Conservation (phyloP, 768 basidiomycete species). For the Mycena chlorophos region DNA sequence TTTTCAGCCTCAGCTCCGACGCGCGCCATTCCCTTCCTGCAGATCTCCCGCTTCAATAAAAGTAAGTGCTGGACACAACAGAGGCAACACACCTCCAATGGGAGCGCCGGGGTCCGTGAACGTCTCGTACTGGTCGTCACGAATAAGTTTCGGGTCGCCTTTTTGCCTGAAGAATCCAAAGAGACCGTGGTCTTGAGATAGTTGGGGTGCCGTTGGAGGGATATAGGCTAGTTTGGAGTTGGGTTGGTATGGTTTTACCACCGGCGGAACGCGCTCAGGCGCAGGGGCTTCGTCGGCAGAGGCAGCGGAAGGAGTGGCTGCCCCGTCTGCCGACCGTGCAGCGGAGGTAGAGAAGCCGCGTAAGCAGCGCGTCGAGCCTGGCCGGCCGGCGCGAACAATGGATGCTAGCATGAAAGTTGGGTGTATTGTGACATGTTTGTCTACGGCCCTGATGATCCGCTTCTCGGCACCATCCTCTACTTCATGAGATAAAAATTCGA, state of each 20-base stretch:
- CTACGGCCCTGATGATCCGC: neutral
- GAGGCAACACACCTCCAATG: conserved; percentile 3
- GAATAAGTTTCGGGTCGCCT: conserved; percentile 42
- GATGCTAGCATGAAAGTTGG: conserved; percentile 13
- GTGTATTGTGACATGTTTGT: neutral
- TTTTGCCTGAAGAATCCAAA: conserved; percentile 74
- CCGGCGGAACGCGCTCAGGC: conserved; percentile 1
- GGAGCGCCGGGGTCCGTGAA: conserved; percentile 11
- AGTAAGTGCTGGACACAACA: conserved; percentile 31
- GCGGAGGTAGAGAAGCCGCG: conserved; percentile 9
- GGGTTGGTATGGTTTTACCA: conserved; percentile 1
- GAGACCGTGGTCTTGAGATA: conserved; percentile 65
- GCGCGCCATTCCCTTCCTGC: conserved; percentile 89
- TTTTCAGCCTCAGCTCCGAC: conserved; percentile 84
- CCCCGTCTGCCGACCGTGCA: neutral
- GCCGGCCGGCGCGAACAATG: conserved; percentile 10
- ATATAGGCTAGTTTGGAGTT: conserved; percentile 1
- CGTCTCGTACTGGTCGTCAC: conserved; percentile 55
- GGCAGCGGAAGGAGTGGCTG: neutral
- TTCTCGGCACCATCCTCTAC: neutral
- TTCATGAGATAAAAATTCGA: conserved; percentile 40
- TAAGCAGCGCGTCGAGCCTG: conserved; percentile 7
- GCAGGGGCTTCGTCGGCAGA: neutral
- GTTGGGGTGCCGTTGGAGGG: conserved; percentile 5
- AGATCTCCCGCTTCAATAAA: conserved; percentile 4